Evolutionary conservation across 1,284 basidiomycete species (phyloP), one percentile per base, ranked within the genome.

Genomic region (Ganoderma lucidum): DNA sequence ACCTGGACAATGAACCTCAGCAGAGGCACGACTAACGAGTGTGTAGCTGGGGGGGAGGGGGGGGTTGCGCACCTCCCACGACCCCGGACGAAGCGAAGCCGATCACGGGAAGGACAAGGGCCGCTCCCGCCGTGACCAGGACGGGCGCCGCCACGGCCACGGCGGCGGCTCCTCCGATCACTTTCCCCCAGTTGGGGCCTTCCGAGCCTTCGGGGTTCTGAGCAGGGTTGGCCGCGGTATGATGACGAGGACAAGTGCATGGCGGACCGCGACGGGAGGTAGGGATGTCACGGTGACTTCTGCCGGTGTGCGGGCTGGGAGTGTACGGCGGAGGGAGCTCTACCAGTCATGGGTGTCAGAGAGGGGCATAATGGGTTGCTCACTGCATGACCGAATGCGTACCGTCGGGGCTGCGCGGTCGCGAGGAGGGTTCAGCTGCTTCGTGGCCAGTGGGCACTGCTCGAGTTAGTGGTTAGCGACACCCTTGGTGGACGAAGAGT

Each of bases 71-170:
- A 67, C 62, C 66, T 1, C 41, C 62, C 4, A 37, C 66, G 6
- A 63, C 62, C 6, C 61, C 66, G 8, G 42, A 6, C 6, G 48
- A n/a, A 19, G 65, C 32, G 60, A 67, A 67, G 12, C 66, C 66
- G 42, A 67, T 32, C 12, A 42, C 55, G 8, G 62, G 62, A n/a
- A 67, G 55, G 5, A 23, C 66, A 42, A 59, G n/a, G 8, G 65
- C 65, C 0, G 65, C 65, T 2, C 41, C 53, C 2, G 60, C 42
- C 12, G 35, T 19, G 23, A 55, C 66, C 2, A 63, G 30, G 9
- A 35, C 37, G 15, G 66, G 66, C 4, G 42, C 62, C 2, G 66
- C 62, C 4, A 60, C 56, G 19, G 28, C 62, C 32, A 67, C 23
- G 32, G 23, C 30, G 17, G 55, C 55, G n/a, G n/a, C 55, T 8